Conservation (phyloP, 768 basidiomycete genomes). For the Solioccasus polychromus region DNA sequence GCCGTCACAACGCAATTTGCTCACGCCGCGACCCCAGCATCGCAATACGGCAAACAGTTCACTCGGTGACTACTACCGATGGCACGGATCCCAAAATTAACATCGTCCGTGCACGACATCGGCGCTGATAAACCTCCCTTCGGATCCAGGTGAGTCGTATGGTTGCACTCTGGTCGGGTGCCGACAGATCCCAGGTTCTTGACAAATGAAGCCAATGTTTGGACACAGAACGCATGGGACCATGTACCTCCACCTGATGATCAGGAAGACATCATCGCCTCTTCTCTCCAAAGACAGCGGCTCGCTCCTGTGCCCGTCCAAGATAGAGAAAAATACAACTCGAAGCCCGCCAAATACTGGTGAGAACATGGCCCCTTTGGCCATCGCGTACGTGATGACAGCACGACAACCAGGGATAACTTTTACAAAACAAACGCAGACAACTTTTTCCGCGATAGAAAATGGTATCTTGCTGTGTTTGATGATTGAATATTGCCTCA, state of each 20-base stretch:
- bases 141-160: slow-evolving; percentile 55
- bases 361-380: slow-evolving; percentile 30
- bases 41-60: too few species aligned
- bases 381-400: slow-evolving; percentile 28
- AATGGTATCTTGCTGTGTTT: slow-evolving; percentile 54
- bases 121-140: slow-evolving; percentile 58
- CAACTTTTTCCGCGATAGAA: slow-evolving; percentile 94
- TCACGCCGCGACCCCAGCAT: too few species aligned
- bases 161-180: neutral
- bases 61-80: too few species aligned
- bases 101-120: slow-evolving; percentile 69
- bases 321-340: slow-evolving; percentile 71
- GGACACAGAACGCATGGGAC: slow-evolving; percentile 90
- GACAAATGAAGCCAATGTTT: slow-evolving; percentile 67
- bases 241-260: slow-evolving; percentile 83
- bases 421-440: slow-evolving; percentile 84
- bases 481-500: slow-evolving; percentile 2
- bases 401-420: slow-evolving; percentile 65
- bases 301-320: slow-evolving; percentile 67
- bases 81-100: slow-evolving; percentile 30
- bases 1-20: too few species aligned
- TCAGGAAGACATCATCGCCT: slow-evolving; percentile 69
- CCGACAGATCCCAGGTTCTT: slow-evolving; percentile 51
- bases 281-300: slow-evolving; percentile 69
- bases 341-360: slow-evolving; percentile 74